A percentile compares a stretch with the other conserved stretches of the same genome.
These are phyloP conservation scores for Calocera cornea DNA, from an alignment of 768 basidiomycete species.

Conservation along the genomic window DNA sequence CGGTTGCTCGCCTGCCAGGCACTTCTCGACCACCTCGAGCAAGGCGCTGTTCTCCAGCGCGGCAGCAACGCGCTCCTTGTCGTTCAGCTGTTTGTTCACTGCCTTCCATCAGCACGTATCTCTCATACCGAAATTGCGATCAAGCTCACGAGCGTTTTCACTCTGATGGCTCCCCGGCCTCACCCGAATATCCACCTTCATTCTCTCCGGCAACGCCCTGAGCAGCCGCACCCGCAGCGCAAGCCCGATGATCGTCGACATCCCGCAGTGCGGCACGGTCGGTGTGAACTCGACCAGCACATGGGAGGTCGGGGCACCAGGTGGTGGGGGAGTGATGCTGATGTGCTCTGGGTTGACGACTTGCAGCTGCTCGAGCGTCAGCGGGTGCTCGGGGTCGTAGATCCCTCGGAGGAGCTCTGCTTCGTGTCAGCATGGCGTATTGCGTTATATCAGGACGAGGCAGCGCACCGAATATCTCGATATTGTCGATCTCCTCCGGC, in stretches of 20 bases:
- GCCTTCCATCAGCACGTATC: not conserved
- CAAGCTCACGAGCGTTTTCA: slow-evolving; percentile 60
- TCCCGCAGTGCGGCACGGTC: slow-evolving; percentile 93
- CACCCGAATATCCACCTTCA: slow-evolving; percentile 86
- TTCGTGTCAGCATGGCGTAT: slow-evolving; percentile 1
- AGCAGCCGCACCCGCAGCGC: slow-evolving; percentile 87
- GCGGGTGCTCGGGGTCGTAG: slow-evolving; percentile 87
- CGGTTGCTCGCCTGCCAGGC: slow-evolving; percentile 28
- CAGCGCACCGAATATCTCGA: slow-evolving; percentile 76
- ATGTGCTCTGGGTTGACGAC: slow-evolving; percentile 90
- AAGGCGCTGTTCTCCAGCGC: slow-evolving; percentile 86
- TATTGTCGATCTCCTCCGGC: slow-evolving; percentile 66
- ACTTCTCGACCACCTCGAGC: slow-evolving; percentile 75
- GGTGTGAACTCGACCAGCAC: slow-evolving; percentile 89
- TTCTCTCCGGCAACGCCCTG: slow-evolving; percentile 78
- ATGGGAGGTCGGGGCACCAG: slow-evolving; percentile 34
- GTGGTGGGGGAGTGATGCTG: slow-evolving; percentile 24
- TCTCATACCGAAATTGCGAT: not conserved
- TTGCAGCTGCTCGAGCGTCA: slow-evolving; percentile 81
- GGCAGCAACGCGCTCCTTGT: slow-evolving; percentile 96
- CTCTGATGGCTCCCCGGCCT: slow-evolving; percentile 95
- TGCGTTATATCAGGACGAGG: slow-evolving; percentile 11
- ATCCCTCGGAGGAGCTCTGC: slow-evolving; percentile 84
- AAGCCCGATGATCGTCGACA: slow-evolving; percentile 94
- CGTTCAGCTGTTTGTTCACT: slow-evolving; percentile 99